Evolutionary conservation across 768 basidiomycete genomes (phyloP), one percentile per base, ranked within the genome.

Genomic region (Termitomyces sp.): DNA sequence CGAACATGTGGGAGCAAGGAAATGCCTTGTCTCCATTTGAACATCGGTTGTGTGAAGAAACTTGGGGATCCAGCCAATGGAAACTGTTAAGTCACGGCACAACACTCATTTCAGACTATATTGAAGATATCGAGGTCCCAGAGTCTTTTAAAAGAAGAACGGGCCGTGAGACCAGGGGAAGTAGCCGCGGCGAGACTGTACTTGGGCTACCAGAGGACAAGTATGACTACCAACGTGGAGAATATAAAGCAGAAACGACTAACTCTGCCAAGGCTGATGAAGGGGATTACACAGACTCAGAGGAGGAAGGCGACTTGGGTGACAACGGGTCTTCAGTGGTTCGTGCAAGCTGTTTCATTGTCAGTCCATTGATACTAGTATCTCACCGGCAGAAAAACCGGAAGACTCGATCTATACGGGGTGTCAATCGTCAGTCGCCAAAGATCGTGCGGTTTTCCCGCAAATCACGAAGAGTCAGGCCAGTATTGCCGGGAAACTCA

Each of bases 31-130:
- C n/a, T n/a, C n/a, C 28, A 28, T 3, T 5, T 28, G 28, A 28
- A 28, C 4, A 0, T 2, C 0, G 4, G 1, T 34, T 19, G 46
- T 21, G 7, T 2, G 0, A 4, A 2, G 1, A 2, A 6, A 30
- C 34, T 30, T 47, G 45, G 45, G 26, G 5, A 34, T 5, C 3
- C 17, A 5, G 15, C 5, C 11, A 21, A 22, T 47, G 19, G 32
- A 0, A 7, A 2, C 6, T 12, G 12, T 47, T 47, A 2, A 1
- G 2, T 0, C 0, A 0, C 0, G 46, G 21, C 10, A 21, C 5
- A 9, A 1, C 0, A 3, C 46, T 48, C 14, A 35, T 35, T 8
- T n/a, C n/a, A n/a, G 3, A 28, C 7, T 7, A 37, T 9, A 22
- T 48, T 2, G 30, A 48, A 0, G 1, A 15, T 4, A 34, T 21